Percentiles rank a stretch among this genome's conserved stretches.
Evolutionary conservation across 257 asterid species (phyloP).

Genomic region (Ophiorrhiza pumila): DNA sequence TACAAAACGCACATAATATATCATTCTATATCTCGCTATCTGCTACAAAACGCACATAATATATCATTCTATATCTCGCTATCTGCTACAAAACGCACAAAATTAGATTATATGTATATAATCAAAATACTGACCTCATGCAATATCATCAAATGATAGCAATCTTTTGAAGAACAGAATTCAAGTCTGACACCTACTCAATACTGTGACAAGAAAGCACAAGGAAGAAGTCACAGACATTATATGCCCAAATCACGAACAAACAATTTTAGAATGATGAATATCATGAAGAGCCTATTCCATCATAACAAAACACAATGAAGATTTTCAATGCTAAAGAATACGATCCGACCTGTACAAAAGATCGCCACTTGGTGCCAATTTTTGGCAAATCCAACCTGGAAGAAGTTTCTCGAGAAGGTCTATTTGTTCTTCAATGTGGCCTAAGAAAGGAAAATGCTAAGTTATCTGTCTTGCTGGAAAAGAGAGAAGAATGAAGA

Average conservation of each 20-base stretch:
- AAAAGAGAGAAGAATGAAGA: slow-evolving; percentile 1
- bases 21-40: neutral
- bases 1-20: neutral
- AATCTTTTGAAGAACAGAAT: slow-evolving; percentile 50
- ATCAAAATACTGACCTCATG: neutral
- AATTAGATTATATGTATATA: neutral
- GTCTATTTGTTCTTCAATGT: slow-evolving; percentile 62
- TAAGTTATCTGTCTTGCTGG: slow-evolving; percentile 10
- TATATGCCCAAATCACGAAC: neutral
- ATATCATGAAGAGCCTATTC: neutral
- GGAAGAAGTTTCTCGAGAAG: slow-evolving; percentile 76
- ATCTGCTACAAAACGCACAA: neutral
- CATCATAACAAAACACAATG: neutral
- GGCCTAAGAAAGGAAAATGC: slow-evolving; percentile 37
- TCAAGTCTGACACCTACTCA: slow-evolving; percentile 53
- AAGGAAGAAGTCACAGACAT: slow-evolving; percentile 16
- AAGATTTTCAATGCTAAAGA: slow-evolving; percentile 7
- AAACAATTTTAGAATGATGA: neutral
- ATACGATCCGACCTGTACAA: slow-evolving; percentile 53
- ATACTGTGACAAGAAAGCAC: slow-evolving; percentile 39
- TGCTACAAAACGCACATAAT: neutral
- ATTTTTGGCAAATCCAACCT: slow-evolving; percentile 68
- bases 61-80: neutral
- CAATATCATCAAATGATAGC: slow-evolving; percentile 32
- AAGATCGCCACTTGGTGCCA: slow-evolving; percentile 63